Evolutionary conservation across 257 asterid genomes (phyloP).

Genomic region (Solanum ahanhuiri): DNA sequence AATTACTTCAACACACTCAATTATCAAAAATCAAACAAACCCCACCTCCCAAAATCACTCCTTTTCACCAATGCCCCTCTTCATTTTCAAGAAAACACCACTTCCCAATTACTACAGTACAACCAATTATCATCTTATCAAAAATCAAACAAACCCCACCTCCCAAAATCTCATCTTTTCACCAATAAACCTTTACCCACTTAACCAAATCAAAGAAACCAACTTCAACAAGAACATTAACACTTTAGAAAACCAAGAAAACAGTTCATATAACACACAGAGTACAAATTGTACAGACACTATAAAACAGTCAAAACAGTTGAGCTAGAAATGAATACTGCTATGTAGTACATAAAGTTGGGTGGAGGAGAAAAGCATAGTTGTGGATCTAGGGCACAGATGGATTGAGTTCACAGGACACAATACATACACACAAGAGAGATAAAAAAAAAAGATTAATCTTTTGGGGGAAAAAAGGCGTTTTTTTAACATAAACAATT

Average conservation of each 20-base stretch:
- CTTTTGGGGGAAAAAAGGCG: too few relatives aligned
- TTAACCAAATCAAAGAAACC: background rate
- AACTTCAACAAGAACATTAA: background rate
- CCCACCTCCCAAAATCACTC: constrained; percentile 32
- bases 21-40: constrained; percentile 6
- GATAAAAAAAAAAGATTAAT: background rate
- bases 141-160: background rate
- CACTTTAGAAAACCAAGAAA: constrained; percentile 5
- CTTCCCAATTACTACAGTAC: constrained; percentile 26
- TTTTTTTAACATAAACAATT: background rate
- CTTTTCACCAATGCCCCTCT: constrained; percentile 14
- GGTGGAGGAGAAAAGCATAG: constrained; percentile 18
- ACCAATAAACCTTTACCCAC: background rate
- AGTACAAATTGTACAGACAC: background rate
- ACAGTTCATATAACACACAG: background rate
- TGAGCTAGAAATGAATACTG: background rate
- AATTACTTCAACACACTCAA: constrained; percentile 19
- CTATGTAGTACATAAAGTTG: background rate
- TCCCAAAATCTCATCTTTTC: background rate
- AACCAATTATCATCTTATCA: constrained; percentile 2
- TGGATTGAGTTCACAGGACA: background rate
- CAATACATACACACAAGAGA: background rate
- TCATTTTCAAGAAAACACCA: constrained; percentile 9
- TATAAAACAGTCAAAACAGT: background rate
- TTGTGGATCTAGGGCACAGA: constrained; percentile 70